phyloP scores from a whole-genome alignment of 352 stramenopile species.

The Phytophthora pinifolia region DNA sequence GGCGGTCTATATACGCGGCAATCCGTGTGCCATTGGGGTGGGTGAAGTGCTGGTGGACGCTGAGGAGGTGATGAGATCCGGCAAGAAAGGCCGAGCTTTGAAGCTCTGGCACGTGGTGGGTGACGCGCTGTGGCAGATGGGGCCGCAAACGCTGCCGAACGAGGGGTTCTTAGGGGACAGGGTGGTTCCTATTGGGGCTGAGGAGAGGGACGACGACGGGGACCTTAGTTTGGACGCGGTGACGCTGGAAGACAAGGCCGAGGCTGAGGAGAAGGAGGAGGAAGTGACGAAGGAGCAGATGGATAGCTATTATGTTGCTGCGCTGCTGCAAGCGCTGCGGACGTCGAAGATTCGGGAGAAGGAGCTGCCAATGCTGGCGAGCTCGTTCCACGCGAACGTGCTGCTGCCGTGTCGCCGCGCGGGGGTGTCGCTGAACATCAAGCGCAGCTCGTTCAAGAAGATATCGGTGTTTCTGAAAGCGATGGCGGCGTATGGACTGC shows the following conservation, averaged over 20 bases:
- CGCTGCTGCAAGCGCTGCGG: slow-evolving; percentile 68
- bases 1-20: slow-evolving; percentile 70
- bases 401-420: slow-evolving; percentile 63
- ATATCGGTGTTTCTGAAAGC: slow-evolving; percentile 68
- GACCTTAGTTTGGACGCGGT: slow-evolving; percentile 35
- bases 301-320: slow-evolving; percentile 64
- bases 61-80: slow-evolving; percentile 47
- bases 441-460: slow-evolving; percentile 85
- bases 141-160: slow-evolving; percentile 64
- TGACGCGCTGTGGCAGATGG: slow-evolving; percentile 78
- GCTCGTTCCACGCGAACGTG: slow-evolving; percentile 68
- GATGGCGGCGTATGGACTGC: slow-evolving; percentile 58
- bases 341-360: slow-evolving; percentile 61
- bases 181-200: slow-evolving; percentile 37
- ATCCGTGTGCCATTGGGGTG: slow-evolving; percentile 75
- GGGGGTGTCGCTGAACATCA: slow-evolving; percentile 63
- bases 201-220: slow-evolving; percentile 22
- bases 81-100: slow-evolving; percentile 70
- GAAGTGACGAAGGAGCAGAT: slow-evolving; percentile 63
- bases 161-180: slow-evolving; percentile 53
- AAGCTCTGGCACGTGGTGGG: slow-evolving; percentile 71
- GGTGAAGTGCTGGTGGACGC: slow-evolving; percentile 76
- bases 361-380: slow-evolving; percentile 78
- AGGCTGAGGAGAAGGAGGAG: slow-evolving; percentile 8
- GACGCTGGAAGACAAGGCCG: slow-evolving; percentile 41